These are phyloP conservation scores for Waitea zeae DNA, from an alignment of 1,284 basidiomycete genomes.

Conservation along the genomic window DNA sequence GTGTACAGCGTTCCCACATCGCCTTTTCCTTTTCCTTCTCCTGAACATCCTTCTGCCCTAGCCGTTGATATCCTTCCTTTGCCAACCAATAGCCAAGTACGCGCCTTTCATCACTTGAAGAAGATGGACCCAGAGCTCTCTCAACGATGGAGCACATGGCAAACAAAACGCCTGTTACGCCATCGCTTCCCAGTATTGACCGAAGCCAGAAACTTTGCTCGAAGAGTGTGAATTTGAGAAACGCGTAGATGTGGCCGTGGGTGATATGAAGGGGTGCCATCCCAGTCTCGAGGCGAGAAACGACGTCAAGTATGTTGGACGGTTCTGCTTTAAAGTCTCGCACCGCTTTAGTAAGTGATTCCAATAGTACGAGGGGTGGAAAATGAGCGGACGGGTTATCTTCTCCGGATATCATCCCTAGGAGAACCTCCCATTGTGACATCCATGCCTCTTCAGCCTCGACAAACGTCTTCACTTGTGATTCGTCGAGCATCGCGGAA, in stretches of 20 bases:
- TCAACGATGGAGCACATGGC: constrained; percentile 4
- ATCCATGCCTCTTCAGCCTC: constrained; percentile 2
- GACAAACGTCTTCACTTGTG: neutral
- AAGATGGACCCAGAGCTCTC: neutral
- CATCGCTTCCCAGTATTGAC: neutral
- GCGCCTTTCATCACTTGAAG: neutral
- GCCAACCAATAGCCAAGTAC: neutral
- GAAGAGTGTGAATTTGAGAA: constrained; percentile 4
- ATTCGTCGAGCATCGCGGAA: neutral
- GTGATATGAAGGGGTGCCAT: neutral
- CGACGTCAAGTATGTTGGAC: neutral
- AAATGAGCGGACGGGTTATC: neutral
- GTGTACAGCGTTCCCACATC: too few relatives aligned
- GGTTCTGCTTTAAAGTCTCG: neutral
- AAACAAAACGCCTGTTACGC: neutral
- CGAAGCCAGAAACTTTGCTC: constrained; percentile 4
- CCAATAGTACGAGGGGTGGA: neutral
- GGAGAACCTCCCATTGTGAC: constrained; percentile 1
- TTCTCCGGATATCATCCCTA: neutral
- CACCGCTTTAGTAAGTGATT: neutral
- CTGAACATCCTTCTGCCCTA: too few relatives aligned
- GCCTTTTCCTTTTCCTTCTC: too few relatives aligned
- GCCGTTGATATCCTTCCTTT: neutral
- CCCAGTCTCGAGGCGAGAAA: neutral
- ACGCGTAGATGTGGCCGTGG: constrained; percentile 2